These are phyloP conservation scores for Talaromyces sp. DNA, from an alignment of 2,329 filamentous ascomycete genomes.

Conservation along the genomic window DNA sequence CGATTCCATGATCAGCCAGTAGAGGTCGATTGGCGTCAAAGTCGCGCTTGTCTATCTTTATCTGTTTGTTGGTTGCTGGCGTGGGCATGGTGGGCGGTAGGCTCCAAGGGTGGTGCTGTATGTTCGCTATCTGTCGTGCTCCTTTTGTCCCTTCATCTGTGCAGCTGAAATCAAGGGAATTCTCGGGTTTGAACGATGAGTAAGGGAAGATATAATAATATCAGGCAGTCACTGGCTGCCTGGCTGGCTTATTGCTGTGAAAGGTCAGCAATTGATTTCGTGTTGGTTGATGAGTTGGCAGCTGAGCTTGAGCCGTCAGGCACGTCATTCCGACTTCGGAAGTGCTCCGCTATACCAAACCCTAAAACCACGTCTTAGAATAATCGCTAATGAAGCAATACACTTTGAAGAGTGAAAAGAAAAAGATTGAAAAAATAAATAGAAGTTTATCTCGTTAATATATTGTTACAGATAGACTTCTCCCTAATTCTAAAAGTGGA, in stretches of 20 bases:
- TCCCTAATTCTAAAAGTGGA: neutral
- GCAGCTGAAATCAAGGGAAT: neutral
- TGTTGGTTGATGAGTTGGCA: slow-evolving; percentile 4
- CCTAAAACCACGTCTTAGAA: neutral
- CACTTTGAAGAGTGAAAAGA: too few relatives aligned
- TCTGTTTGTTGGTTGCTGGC: neutral
- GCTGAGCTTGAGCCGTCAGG: neutral
- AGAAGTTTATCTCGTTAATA: neutral
- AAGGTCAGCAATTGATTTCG: slow-evolving; percentile 1
- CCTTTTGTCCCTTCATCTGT: neutral
- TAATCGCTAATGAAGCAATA: too few relatives aligned
- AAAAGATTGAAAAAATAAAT: neutral
- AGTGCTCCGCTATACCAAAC: neutral
- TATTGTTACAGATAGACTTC: neutral
- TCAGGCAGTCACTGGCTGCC: neutral
- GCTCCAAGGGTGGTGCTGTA: neutral
- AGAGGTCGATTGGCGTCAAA: slow-evolving; percentile 41
- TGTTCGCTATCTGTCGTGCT: neutral
- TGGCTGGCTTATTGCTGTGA: neutral
- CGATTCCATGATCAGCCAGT: slow-evolving; percentile 18
- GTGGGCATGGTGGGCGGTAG: neutral
- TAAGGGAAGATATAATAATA: neutral
- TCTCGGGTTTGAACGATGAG: neutral
- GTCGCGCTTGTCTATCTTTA: slow-evolving; percentile 38
- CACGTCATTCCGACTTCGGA: slow-evolving; percentile 1